Conservation (phyloP, 169 alveolate genomes). For the Ichthyophthirius multifiliis region DNA sequence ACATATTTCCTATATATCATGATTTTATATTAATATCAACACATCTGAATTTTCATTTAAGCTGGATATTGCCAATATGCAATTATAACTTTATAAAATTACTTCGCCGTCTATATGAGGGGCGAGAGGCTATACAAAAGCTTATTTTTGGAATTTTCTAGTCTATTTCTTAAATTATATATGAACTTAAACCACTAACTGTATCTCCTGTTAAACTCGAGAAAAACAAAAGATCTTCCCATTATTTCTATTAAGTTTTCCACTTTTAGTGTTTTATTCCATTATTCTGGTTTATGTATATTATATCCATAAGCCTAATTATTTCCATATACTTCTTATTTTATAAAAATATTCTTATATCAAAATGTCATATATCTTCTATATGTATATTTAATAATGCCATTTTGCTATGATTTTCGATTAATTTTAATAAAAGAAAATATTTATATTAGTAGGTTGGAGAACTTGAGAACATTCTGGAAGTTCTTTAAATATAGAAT, state of each 20-base stretch:
- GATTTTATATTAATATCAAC: slow-evolving; percentile 23
- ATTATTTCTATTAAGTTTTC: slow-evolving; percentile 11
- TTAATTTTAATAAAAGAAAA: slow-evolving; percentile 13
- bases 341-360: slow-evolving; percentile 3
- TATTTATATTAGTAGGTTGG: slow-evolving; percentile 11
- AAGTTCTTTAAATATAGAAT: slow-evolving; percentile 14
- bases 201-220: slow-evolving; percentile 35
- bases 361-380: not conserved
- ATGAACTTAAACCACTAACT: slow-evolving; percentile 34
- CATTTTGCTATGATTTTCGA: slow-evolving; percentile 11
- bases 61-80: slow-evolving; percentile 12
- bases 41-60: slow-evolving; percentile 33
- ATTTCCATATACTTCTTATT: slow-evolving; percentile 45
- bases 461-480: slow-evolving; percentile 17
- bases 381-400: slow-evolving; percentile 2
- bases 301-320: slow-evolving; percentile 45
- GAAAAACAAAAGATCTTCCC: slow-evolving; percentile 22
- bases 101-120: slow-evolving; percentile 45
- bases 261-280: slow-evolving; percentile 1
- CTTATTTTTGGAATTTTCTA: not conserved
- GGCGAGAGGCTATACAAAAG: slow-evolving; percentile 8
- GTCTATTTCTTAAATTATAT: slow-evolving; percentile 8
- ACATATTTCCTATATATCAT: slow-evolving; percentile 26
- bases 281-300: slow-evolving; percentile 19
- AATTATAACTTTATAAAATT: not conserved